Percentiles rank a stretch among this genome's conserved stretches.
Conservation (phyloP, 2,329 filamentous ascomycete species). For the Ophiostoma triangulosporum region DNA sequence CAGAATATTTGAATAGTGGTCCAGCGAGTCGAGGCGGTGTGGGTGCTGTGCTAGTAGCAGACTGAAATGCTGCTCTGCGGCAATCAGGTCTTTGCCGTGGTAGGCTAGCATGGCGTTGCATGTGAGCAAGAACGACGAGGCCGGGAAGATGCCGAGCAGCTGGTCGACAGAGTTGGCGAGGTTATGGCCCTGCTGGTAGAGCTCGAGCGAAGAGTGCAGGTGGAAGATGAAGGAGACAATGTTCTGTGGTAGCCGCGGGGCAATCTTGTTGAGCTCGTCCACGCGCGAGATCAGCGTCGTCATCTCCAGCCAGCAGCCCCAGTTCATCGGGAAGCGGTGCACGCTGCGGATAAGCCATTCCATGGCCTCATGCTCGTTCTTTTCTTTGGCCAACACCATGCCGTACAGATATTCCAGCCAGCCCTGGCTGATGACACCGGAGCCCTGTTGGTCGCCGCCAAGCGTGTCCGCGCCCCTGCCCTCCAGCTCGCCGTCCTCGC, state of each 20-base stretch:
- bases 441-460: not conserved
- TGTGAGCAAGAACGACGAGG: conserved; percentile 77
- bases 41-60: conserved; percentile 65
- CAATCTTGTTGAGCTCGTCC: conserved; percentile 69
- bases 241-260: conserved; percentile 66
- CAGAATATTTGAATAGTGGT: conserved; percentile 94
- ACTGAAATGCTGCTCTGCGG: conserved; percentile 55
- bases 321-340: conserved; percentile 85
- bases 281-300: conserved; percentile 63
- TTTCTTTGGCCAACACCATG: conserved; percentile 77
- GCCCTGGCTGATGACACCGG: conserved; percentile 54
- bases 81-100: conserved; percentile 70
- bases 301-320: conserved; percentile 93
- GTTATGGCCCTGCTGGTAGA: conserved; percentile 71
- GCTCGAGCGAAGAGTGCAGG: conserved; percentile 76
- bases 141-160: conserved; percentile 72
- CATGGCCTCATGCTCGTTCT: conserved; percentile 75
- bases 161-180: conserved; percentile 64
- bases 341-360: conserved; percentile 81
- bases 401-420: conserved; percentile 93
- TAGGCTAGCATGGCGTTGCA: conserved; percentile 81
- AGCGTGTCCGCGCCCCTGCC: not conserved
- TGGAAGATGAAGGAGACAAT: conserved; percentile 93
- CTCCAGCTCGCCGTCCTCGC: conserved; percentile 37
- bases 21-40: conserved; percentile 71